Evolutionary conservation across 2,329 filamentous ascomycete genomes (phyloP).

Genomic region (Calonectria crousiana): DNA sequence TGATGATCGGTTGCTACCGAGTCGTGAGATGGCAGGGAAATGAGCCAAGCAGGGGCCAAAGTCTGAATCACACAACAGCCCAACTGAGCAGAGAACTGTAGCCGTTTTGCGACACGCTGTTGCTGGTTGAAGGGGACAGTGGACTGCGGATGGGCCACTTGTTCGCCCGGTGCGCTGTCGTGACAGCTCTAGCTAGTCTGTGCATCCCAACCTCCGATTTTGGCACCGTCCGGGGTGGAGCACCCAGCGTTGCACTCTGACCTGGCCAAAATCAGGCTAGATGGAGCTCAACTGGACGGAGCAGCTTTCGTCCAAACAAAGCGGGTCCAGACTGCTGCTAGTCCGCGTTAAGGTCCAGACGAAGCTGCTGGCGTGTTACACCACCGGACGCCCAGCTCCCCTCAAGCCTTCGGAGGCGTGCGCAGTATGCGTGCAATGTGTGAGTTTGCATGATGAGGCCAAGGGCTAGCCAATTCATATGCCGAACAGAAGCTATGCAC

Average conservation of each 20-base stretch:
- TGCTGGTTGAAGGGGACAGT: background rate
- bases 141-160: slow-evolving; percentile 21
- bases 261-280: slow-evolving; percentile 8
- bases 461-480: background rate
- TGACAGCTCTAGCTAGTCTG: slow-evolving; percentile 21
- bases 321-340: background rate
- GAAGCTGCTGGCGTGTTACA: background rate
- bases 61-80: slow-evolving; percentile 12
- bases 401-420: background rate
- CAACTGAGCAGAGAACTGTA: background rate
- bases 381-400: background rate
- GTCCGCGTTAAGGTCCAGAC: background rate
- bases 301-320: background rate
- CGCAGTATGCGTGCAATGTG: slow-evolving; percentile 1
- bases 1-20: slow-evolving; percentile 42
- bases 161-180: slow-evolving; percentile 15
- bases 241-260: background rate
- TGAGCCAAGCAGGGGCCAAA: slow-evolving; percentile 4
- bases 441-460: slow-evolving; percentile 2
- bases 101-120: background rate
- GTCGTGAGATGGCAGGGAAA: slow-evolving; percentile 22
- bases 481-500: background rate
- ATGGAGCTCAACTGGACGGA: background rate
- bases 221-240: slow-evolving; percentile 13
- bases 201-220: slow-evolving; percentile 8